Conservation (phyloP, 2,329 filamentous ascomycete species). For the Alternaria sp. region DNA sequence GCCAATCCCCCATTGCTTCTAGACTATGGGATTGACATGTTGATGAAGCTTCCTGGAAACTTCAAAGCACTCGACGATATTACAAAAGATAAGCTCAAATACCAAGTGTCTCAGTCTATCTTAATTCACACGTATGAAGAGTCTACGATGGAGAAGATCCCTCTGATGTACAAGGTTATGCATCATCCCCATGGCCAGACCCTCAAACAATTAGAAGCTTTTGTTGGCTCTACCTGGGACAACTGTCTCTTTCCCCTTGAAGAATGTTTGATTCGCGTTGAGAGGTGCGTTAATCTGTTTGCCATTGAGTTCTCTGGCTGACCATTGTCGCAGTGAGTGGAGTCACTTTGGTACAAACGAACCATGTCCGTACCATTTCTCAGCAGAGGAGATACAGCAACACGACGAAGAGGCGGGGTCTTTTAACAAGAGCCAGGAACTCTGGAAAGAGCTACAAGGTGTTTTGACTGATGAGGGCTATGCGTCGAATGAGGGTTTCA, state of each 20-base stretch:
- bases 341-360: conserved; percentile 22
- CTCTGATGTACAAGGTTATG: conserved; percentile 34
- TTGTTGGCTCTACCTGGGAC: conserved; percentile 33
- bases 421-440: conserved; percentile 34
- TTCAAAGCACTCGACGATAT: conserved; percentile 32
- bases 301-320: conserved; percentile 7
- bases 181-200: conserved; percentile 31
- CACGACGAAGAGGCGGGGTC: conserved; percentile 27
- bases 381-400: conserved; percentile 26
- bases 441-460: conserved; percentile 28
- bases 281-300: conserved; percentile 23
- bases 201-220: conserved; percentile 36
- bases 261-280: conserved; percentile 31
- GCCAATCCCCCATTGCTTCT: conserved; percentile 33
- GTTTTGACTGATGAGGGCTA: conserved; percentile 34
- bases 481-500: conserved; percentile 26
- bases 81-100: conserved; percentile 27
- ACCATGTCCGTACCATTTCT: conserved; percentile 37
- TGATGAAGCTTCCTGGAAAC: conserved; percentile 35
- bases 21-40: conserved; percentile 33
- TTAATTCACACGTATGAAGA: conserved; percentile 31
- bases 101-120: conserved; percentile 34
- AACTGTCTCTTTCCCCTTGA: conserved; percentile 30
- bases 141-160: conserved; percentile 28
- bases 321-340: conserved; percentile 29